Base-by-base conservation (phyloP, 371 early-diverging fungal species). In the Circinella minor region DNA sequence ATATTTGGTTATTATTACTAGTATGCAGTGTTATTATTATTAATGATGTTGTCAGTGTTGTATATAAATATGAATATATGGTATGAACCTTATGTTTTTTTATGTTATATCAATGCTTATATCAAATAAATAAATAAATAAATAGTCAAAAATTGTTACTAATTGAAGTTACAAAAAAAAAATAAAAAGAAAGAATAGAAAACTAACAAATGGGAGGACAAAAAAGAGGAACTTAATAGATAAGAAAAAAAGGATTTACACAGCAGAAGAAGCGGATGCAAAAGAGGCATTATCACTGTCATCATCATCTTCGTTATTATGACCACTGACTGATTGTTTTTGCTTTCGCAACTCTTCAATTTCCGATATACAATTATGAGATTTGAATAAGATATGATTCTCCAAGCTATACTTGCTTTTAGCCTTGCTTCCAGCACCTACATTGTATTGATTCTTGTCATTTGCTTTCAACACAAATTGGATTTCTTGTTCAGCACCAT, bases 351-450 rank as follows among this genome's bases (percentile, higher is more conserved):
- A 36, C 6, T 54, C 59, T 37, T 71, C 68, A 17, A 79, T 36
- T 61, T 77, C 72, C 34, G 71, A 43, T 17, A 68, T 55, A 48
- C 76, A 77, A 54, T 73, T 80, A 20, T 80, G 81, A 55, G 72
- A 72, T 51, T 76, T 80, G 66, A 80, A 76, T 4, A 72, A 60
- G 18, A 80, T 65, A 37, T 66, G 51, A 55, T 74, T 76, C 17
- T 76, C 81, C 61, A 80, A 64, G 59, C 74, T 74, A 55, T 80
- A 80, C 70, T 77, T 80, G 73, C 65, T 72, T 61, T 73, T 80
- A 5, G 76, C 77, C 37, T 68, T 69, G 7, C 62, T 64, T 20
- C 74, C 74, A 15, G 70, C 68, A 1, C 79, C 79, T 4, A 79
- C 55, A 38, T 66, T 68, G 46, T 72, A 76, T 36, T 72, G 51